Conservation (phyloP, 441 rosid species). For the Capsella rubella region DNA sequence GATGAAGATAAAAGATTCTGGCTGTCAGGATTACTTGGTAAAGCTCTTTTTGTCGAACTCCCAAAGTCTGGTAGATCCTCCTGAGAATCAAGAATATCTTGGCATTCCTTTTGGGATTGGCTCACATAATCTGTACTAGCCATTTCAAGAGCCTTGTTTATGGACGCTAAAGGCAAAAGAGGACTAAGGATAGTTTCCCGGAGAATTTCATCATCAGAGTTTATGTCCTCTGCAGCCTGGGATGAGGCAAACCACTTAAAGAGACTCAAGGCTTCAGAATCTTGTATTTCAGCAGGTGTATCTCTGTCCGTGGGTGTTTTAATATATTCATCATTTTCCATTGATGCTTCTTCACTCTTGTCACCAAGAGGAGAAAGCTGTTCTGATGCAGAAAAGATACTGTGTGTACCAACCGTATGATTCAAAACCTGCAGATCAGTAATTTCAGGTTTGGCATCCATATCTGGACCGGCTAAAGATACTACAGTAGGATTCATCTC, state of each 20-base stretch:
- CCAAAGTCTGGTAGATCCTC: conserved; percentile 58
- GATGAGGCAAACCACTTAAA: conserved; percentile 95
- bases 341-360: conserved; percentile 40
- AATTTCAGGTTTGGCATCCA: conserved; percentile 47
- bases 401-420: conserved; percentile 40
- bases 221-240: conserved; percentile 91
- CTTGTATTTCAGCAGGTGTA: conserved; percentile 44
- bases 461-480: conserved; percentile 45
- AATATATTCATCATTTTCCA: conserved; percentile 38
- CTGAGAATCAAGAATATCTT: conserved; percentile 95
- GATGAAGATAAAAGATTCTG: conserved; percentile 47
- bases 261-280: conserved; percentile 80
- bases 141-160: conserved; percentile 79
- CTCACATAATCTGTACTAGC: conserved; percentile 81
- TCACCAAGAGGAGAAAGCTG: conserved; percentile 43
- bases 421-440: conserved; percentile 44
- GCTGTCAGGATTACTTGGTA: conserved; percentile 42
- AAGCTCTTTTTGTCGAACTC: conserved; percentile 52
- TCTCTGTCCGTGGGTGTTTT: conserved; percentile 37
- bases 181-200: conserved; percentile 86
- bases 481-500: conserved; percentile 45
- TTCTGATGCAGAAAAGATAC: conserved; percentile 46
- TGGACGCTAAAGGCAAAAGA: conserved; percentile 68
- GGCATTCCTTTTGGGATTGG: conserved; percentile 94
- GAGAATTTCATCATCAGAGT: conserved; percentile 96